Evolutionary conservation across 805 yeast species (phyloP).

Genomic region (Yarrowia osloensis): DNA sequence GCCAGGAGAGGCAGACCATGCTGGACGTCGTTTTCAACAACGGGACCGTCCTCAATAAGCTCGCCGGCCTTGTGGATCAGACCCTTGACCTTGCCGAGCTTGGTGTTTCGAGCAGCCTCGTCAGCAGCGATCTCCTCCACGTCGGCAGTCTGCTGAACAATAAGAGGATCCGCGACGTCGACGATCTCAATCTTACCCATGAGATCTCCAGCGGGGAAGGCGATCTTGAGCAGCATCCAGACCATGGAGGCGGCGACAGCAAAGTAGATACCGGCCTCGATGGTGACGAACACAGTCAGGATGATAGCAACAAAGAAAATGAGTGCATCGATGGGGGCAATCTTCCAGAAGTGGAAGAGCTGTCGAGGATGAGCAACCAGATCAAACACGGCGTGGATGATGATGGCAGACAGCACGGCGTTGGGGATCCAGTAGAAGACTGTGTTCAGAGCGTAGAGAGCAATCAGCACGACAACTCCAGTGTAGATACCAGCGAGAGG

Average conservation of each 20-base stretch:
- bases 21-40: not conserved
- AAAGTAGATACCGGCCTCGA: constrained; percentile 89
- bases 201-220: constrained; percentile 80
- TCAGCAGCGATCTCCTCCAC: not conserved
- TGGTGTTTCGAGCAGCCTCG: not conserved
- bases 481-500: constrained; percentile 91
- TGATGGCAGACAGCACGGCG: constrained; percentile 82
- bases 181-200: constrained; percentile 75
- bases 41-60: constrained; percentile 9
- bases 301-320: constrained; percentile 73
- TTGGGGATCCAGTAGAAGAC: constrained; percentile 90
- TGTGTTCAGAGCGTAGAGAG: constrained; percentile 78
- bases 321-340: constrained; percentile 71
- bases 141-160: constrained; percentile 18
- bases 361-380: constrained; percentile 58
- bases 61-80: not conserved
- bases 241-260: constrained; percentile 85
- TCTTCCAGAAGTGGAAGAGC: constrained; percentile 63
- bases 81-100: not conserved
- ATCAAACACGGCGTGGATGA: constrained; percentile 91
- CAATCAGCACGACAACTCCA: constrained; percentile 83
- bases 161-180: constrained; percentile 48
- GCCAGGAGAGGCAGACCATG: constrained; percentile 16
- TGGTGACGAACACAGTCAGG: constrained; percentile 72
- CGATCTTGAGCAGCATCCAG: constrained; percentile 66